Conservation (phyloP, 139 green algal species). For the Tetradesmus lagerheimii region DNA sequence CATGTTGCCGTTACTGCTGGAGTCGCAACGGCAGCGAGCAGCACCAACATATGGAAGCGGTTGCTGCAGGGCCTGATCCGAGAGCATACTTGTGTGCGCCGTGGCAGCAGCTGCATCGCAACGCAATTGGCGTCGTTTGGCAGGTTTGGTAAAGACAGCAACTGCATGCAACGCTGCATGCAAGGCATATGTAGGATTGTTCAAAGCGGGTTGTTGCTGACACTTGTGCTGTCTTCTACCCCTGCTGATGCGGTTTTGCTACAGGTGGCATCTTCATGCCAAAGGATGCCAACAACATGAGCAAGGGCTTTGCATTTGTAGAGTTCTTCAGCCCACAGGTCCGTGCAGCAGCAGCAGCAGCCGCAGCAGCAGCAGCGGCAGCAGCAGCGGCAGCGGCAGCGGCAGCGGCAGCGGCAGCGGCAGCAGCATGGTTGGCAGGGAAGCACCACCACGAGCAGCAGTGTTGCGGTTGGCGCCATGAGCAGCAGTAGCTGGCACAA, state of each 20-base stretch:
- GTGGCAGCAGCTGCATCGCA: too few relatives aligned
- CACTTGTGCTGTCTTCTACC: neutral
- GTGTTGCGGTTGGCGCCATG: neutral
- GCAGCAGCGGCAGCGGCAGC: neutral
- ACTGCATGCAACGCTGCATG: neutral
- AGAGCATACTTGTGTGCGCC: too few relatives aligned
- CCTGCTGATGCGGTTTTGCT: neutral
- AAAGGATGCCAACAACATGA: constrained; percentile 78
- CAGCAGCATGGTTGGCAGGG: neutral
- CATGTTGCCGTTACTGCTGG: too few relatives aligned
- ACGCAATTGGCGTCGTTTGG: neutral
- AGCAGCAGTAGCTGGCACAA: too few relatives aligned
- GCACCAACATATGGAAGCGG: too few relatives aligned
- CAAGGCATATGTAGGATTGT: neutral
- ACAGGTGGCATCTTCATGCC: constrained; percentile 92
- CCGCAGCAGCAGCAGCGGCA: neutral
- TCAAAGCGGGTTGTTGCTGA: neutral
- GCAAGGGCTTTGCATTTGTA: constrained; percentile 96
- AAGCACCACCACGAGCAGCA: neutral
- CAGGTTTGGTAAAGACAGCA: too few relatives aligned
- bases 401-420: neutral
- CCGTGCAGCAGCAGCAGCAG: neutral
- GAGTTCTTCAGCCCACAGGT: constrained; percentile 84
- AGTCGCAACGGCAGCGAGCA: too few relatives aligned
- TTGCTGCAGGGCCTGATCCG: too few relatives aligned